Conservation (phyloP, 352 stramenopile species). For the Globisporangium nodosum region DNA sequence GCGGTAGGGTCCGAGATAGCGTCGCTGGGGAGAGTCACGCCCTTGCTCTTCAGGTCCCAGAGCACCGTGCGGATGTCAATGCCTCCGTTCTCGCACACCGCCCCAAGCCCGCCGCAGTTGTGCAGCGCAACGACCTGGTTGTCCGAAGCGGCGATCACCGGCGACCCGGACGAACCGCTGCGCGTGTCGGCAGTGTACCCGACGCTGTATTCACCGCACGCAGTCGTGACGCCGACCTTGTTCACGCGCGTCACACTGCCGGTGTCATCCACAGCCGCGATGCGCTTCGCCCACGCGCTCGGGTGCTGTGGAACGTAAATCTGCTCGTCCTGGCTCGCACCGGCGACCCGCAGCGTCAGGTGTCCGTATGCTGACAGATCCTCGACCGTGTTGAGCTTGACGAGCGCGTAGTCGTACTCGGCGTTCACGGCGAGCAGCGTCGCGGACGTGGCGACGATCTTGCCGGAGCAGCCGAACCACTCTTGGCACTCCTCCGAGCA, state of each 20-base stretch:
- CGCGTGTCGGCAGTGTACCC: slow-evolving; percentile 40
- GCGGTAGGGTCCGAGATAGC: slow-evolving; percentile 19
- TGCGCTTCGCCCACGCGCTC: slow-evolving; percentile 25
- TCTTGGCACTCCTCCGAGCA: slow-evolving; percentile 25
- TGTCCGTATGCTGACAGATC: slow-evolving; percentile 27
- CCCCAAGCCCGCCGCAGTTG: slow-evolving; percentile 29
- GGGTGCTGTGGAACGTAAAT: slow-evolving; percentile 52
- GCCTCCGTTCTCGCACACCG: slow-evolving; percentile 23
- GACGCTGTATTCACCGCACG: slow-evolving; percentile 27
- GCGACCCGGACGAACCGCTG: slow-evolving; percentile 34
- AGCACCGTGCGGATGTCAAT: slow-evolving; percentile 32
- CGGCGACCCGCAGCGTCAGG: slow-evolving; percentile 25
- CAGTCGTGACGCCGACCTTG: slow-evolving; percentile 15
- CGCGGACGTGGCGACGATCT: slow-evolving; percentile 19
- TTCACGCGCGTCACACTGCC: slow-evolving; percentile 17
- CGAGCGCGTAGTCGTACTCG: slow-evolving; percentile 33
- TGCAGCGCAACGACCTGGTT: slow-evolving; percentile 45
- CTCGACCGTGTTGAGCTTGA: slow-evolving; percentile 24
- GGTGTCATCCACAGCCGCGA: slow-evolving; percentile 22
- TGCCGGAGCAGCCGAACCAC: slow-evolving; percentile 16
- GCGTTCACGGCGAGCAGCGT: slow-evolving; percentile 18
- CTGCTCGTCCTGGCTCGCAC: slow-evolving; percentile 21
- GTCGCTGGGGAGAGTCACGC: slow-evolving; percentile 16
- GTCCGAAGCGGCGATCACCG: slow-evolving; percentile 29
- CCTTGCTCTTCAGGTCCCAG: slow-evolving; percentile 21